phyloP scores from a whole-genome alignment of 164 flowering plant species.

The Brasenia schreberi region DNA sequence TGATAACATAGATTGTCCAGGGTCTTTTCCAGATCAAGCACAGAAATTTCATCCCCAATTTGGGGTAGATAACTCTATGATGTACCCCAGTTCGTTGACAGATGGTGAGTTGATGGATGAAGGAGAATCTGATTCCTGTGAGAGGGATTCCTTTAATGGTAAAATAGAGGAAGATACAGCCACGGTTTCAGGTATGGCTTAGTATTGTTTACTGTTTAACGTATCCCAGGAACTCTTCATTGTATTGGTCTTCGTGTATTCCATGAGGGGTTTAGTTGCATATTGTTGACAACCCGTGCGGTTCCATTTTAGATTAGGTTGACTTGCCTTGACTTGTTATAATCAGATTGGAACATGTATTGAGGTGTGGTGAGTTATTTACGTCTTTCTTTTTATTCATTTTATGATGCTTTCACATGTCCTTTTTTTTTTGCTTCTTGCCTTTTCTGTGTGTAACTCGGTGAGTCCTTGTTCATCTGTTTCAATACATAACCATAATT shows the following conservation, averaged over 20 bases:
- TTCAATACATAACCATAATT: too few species aligned
- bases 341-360: too few species aligned
- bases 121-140: conserved; percentile 58
- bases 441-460: too few species aligned
- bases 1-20: conserved; percentile 22
- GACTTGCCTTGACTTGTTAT: too few species aligned
- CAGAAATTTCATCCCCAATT: conserved; percentile 21
- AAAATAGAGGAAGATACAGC: conserved; percentile 39
- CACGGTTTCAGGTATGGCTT: conserved; percentile 41
- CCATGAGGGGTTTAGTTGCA: not conserved
- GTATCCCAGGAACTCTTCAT: not conserved
- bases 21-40: conserved; percentile 18
- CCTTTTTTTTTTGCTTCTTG: too few species aligned
- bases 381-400: too few species aligned
- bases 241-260: not conserved
- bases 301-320: too few species aligned
- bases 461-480: too few species aligned
- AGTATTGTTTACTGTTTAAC: not conserved
- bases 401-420: too few species aligned
- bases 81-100: conserved; percentile 16
- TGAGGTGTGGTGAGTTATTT: too few species aligned
- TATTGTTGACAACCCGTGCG: too few species aligned
- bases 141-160: conserved; percentile 35
- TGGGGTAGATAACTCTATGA: conserved; percentile 11
- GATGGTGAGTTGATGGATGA: conserved; percentile 49